Evolutionary conservation across 305 asterid species (phyloP).

Genomic region (Euphrasia arctica): DNA sequence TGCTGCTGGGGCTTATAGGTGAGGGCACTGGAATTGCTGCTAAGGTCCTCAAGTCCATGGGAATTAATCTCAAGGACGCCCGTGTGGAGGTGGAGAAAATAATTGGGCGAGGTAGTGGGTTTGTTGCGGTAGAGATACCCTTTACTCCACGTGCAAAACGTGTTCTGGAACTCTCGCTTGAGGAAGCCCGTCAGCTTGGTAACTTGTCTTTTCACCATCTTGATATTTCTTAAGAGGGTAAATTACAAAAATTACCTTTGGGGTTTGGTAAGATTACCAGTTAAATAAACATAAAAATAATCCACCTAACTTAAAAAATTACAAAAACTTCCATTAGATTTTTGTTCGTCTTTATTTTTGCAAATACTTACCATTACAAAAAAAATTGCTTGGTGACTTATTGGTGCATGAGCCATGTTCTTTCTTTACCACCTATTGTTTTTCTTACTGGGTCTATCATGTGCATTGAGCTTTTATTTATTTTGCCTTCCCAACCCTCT

Average conservation of each 20-base stretch:
- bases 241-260: not conserved
- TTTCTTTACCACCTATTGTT: slow-evolving; percentile 1
- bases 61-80: slow-evolving; percentile 91
- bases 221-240: not conserved
- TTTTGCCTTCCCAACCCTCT: not conserved
- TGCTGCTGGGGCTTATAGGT: slow-evolving; percentile 85
- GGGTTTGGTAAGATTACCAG: not conserved
- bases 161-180: slow-evolving; percentile 88
- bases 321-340: not conserved
- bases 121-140: slow-evolving; percentile 97
- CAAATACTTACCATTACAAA: no score
- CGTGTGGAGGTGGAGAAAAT: slow-evolving; percentile 99
- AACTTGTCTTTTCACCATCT: slow-evolving; percentile 20
- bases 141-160: slow-evolving; percentile 98
- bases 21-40: slow-evolving; percentile 99
- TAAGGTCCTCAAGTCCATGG: slow-evolving; percentile 95
- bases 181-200: slow-evolving; percentile 99
- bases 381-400: slow-evolving; percentile 9
- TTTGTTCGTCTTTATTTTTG: not conserved
- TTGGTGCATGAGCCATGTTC: slow-evolving; percentile 14
- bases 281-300: not conserved
- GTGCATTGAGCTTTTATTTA: not conserved
- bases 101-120: slow-evolving; percentile 97
- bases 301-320: not conserved
- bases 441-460: not conserved